phyloP scores from a whole-genome alignment of 371 early-diverging fungal species.

The Batrachochytrium dendrobatidis region DNA sequence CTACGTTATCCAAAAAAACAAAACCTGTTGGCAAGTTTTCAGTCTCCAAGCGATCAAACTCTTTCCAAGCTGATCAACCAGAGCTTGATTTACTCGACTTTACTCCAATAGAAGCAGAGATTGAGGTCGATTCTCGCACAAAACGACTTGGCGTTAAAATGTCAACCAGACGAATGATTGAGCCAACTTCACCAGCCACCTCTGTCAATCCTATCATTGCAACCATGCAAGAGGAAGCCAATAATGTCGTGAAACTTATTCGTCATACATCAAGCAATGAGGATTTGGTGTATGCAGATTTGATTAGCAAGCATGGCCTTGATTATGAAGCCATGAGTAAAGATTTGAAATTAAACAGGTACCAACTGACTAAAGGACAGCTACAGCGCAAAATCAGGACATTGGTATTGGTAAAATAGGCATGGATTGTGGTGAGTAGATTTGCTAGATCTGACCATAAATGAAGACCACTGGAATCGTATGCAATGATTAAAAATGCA shows the following conservation, averaged over 20 bases:
- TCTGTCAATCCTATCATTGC: conserved; percentile 16
- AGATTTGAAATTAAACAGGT: conserved; percentile 74
- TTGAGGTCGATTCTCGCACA: conserved; percentile 8
- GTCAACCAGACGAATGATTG: background rate
- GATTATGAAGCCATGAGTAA: conserved; percentile 80
- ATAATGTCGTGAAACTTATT: conserved; percentile 40
- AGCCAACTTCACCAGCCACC: background rate
- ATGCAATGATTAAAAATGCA: too few relatives aligned
- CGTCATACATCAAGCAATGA: conserved; percentile 62
- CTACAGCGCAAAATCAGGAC: conserved; percentile 28
- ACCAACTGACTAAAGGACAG: conserved; percentile 74
- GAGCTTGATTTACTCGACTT: background rate
- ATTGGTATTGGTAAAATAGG: too few relatives aligned
- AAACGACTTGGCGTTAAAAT: conserved; percentile 14
- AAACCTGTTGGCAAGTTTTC: too few relatives aligned
- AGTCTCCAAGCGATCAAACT: too few relatives aligned
- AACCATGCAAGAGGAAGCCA: conserved; percentile 53
- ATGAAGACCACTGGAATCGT: too few relatives aligned
- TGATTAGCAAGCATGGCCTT: conserved; percentile 71
- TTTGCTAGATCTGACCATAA: too few relatives aligned
- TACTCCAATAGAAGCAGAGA: conserved; percentile 10
- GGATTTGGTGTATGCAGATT: conserved; percentile 48
- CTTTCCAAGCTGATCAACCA: too few relatives aligned
- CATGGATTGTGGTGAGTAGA: too few relatives aligned
- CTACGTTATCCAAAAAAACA: too few relatives aligned